Conservation (phyloP, 2,329 filamentous ascomycete genomes). For the Alternaria atra region DNA sequence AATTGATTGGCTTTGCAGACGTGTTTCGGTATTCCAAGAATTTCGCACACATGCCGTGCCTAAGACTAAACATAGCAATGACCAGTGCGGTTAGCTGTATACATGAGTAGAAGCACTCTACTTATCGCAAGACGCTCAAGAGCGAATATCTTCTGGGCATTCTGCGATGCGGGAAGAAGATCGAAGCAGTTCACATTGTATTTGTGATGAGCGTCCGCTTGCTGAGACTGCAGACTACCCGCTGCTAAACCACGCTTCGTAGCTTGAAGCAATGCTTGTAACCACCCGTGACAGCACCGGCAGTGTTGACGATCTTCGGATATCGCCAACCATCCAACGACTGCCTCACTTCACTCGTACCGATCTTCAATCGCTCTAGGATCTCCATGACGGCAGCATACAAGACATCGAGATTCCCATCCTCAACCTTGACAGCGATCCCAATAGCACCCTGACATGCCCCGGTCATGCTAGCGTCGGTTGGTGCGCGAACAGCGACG, state of each 20-base stretch:
- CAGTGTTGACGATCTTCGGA: neutral
- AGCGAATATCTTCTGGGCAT: too few relatives aligned
- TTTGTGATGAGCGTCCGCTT: too few relatives aligned
- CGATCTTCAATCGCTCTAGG: conserved; percentile 55
- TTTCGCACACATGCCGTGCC: too few relatives aligned
- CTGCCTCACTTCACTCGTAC: conserved; percentile 23
- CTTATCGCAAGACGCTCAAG: too few relatives aligned
- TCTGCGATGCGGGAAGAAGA: too few relatives aligned
- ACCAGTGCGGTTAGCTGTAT: too few relatives aligned
- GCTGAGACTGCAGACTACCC: neutral
- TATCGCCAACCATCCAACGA: neutral
- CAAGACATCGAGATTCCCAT: conserved; percentile 56
- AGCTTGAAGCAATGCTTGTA: neutral
- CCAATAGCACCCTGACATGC: conserved; percentile 41
- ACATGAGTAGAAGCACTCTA: too few relatives aligned
- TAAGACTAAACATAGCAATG: neutral
- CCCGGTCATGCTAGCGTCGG: conserved; percentile 15
- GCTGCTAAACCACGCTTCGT: neutral
- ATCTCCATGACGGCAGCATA: conserved; percentile 58
- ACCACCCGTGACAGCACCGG: neutral
- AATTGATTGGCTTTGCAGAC: too few relatives aligned
- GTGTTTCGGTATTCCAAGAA: too few relatives aligned
- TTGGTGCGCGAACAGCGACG: conserved; percentile 50
- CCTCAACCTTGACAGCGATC: conserved; percentile 60
- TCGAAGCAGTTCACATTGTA: too few relatives aligned